Evolutionary conservation across 177 flowering plant species (phyloP), one percentile per base, ranked within the genome.

Genomic region (Vitis hybrid): DNA sequence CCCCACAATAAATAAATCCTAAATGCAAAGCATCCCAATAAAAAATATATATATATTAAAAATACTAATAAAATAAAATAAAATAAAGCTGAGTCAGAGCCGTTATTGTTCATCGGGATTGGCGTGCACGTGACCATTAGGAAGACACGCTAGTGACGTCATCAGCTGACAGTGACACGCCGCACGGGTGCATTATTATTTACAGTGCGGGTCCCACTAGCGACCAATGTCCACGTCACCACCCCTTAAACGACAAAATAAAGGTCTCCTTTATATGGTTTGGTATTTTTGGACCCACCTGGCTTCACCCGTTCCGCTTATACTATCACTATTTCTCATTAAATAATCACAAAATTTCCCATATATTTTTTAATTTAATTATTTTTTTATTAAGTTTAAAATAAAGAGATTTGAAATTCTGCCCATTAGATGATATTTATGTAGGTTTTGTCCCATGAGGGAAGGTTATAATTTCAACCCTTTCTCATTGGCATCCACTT

Each of bases 111-210:
- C 58, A 50, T 73, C 12, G 72, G 71, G 59, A 70, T 74, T 66
- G 70, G 54, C 20, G 68, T 62, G 76, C 80, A 73, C 71, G 76
- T 77, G 80, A 68, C 12, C 13, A 58, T 39, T 56, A 22, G 45
- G 12, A 39, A 12, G 20, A 26, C 53, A 52, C 48, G 19, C 61
- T 26, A 65, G 16, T 20, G 22, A 60, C 55, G 48, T 66, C 69
- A 51, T 16, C 20, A 22, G 19, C 4, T 55, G 74, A 77, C 68
- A 59, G 10, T 55, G 74, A 56, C 75, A 65, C 67, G 65, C 66
- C 80, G 68, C 80, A 77, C 74, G 80, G 20, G 73, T 65, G 72
- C 49, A 16, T 57, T 52, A 58, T 20, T 67, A 11, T 52, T 48
- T 45, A 14, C n/a, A 50, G 20, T 10, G 72, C 1, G 60, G 80